phyloP scores from a whole-genome alignment of 495 filamentous ascomycete genomes.

The Geopyxis carbonaria region DNA sequence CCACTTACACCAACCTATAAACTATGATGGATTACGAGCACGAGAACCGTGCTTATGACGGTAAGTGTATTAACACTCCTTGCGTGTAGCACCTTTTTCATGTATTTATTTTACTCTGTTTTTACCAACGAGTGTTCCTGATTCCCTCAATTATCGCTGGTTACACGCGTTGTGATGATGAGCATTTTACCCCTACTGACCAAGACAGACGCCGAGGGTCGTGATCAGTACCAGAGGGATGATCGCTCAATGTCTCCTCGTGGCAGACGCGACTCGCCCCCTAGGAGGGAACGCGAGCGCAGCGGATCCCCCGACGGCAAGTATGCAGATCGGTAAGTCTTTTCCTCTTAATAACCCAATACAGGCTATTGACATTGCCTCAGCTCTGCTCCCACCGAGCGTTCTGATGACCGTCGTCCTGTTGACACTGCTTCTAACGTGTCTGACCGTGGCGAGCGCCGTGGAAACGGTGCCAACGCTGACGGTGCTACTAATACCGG shows the following conservation, averaged over 20 bases:
- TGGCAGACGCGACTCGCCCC: constrained; percentile 57
- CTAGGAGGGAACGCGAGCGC: constrained; percentile 62
- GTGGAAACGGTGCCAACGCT: constrained; percentile 54
- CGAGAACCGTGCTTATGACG: constrained; percentile 65
- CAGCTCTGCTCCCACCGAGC: constrained; percentile 29
- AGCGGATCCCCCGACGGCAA: constrained; percentile 80
- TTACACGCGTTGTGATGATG: neutral
- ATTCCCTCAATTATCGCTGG: constrained; percentile 2
- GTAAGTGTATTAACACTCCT: constrained; percentile 35
- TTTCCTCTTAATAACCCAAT: neutral
- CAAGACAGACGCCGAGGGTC: constrained; percentile 7
- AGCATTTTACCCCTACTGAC: neutral
- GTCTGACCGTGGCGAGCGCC: constrained; percentile 37
- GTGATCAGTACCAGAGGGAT: constrained; percentile 21
- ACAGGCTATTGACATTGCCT: constrained; percentile 13
- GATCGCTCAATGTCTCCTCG: constrained; percentile 25
- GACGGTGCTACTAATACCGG: constrained; percentile 75
- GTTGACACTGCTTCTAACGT: constrained; percentile 28
- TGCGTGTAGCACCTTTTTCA: neutral
- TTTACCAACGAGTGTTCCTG: neutral
- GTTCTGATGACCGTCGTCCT: constrained; percentile 26
- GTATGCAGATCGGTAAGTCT: constrained; percentile 57
- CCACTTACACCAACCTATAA: no score
- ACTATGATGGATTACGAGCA: constrained; percentile 66
- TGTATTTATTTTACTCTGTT: constrained; percentile 8